phyloP scores from a whole-genome alignment of 345 rosid genomes.

The Acer yangbiense region DNA sequence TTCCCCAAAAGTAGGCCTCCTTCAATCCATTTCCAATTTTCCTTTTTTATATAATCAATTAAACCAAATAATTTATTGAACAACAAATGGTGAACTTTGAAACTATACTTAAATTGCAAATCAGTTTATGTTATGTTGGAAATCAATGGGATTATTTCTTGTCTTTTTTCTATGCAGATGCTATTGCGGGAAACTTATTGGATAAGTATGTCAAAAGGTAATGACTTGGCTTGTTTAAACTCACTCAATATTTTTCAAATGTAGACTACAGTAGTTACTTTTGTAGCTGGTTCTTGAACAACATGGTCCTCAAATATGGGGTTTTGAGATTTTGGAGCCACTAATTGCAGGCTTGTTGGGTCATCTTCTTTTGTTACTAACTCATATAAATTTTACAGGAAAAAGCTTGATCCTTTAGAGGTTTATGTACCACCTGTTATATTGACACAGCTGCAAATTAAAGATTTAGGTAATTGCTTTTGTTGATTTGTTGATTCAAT shows the following conservation, averaged over 20 bases:
- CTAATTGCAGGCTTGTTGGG: not conserved
- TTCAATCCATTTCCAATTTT: not conserved
- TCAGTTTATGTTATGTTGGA: not conserved
- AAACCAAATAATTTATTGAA: too few relatives aligned
- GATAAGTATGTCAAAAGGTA: conserved; percentile 85
- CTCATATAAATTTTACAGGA: conserved; percentile 41
- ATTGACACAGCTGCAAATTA: conserved; percentile 68
- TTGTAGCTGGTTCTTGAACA: not conserved
- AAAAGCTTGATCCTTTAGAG: conserved; percentile 84
- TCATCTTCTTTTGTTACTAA: not conserved
- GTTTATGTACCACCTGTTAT: conserved; percentile 78
- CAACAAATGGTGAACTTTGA: too few relatives aligned
- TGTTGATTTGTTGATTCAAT: not conserved
- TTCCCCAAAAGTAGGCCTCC: conserved; percentile 43
- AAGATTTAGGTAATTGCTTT: conserved; percentile 59
- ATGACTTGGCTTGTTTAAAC: not conserved
- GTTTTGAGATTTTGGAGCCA: not conserved
- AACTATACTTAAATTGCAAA: too few relatives aligned
- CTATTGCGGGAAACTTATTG: conserved; percentile 45
- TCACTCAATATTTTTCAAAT: not conserved
- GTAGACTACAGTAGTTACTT: not conserved
- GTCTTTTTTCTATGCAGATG: conserved; percentile 44
- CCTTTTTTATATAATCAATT: not conserved
- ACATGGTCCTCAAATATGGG: not conserved
- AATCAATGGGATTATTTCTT: not conserved